Percentiles rank a stretch among this genome's conserved stretches.
Conservation (phyloP, 2,329 filamentous ascomycete genomes). For the Botryotinia calthae region DNA sequence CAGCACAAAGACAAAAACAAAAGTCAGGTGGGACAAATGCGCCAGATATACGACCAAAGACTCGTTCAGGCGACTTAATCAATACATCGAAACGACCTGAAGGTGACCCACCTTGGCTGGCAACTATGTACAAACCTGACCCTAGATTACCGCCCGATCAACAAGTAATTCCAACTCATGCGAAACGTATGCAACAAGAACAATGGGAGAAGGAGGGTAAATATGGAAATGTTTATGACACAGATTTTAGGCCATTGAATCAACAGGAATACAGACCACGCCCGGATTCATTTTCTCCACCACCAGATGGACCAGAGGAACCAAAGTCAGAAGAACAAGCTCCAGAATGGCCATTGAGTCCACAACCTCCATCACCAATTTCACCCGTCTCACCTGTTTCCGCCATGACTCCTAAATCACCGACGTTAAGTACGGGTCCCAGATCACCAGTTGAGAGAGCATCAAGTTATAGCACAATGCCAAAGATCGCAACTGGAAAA, state of each 20-base stretch:
- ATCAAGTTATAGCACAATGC: slow-evolving; percentile 50
- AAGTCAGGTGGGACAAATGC: slow-evolving; percentile 53
- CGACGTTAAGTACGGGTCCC: slow-evolving; percentile 46
- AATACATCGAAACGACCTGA: slow-evolving; percentile 64
- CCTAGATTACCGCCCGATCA: slow-evolving; percentile 91
- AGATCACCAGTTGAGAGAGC: slow-evolving; percentile 44
- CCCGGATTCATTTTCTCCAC: slow-evolving; percentile 58
- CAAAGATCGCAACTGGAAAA: slow-evolving; percentile 40
- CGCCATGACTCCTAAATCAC: slow-evolving; percentile 44
- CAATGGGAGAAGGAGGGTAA: slow-evolving; percentile 93
- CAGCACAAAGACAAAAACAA: slow-evolving; percentile 53
- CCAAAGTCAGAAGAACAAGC: slow-evolving; percentile 31
- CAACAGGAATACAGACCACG: slow-evolving; percentile 65
- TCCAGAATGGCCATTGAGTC: slow-evolving; percentile 60
- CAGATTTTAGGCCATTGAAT: slow-evolving; percentile 80
- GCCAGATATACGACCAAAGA: slow-evolving; percentile 55
- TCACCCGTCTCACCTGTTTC: not conserved
- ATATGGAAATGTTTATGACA: slow-evolving; percentile 81
- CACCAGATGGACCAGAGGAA: slow-evolving; percentile 21
- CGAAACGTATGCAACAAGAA: slow-evolving; percentile 85
- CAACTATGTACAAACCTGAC: slow-evolving; percentile 93
- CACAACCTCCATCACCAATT: slow-evolving; percentile 21
- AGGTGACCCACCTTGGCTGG: slow-evolving; percentile 93
- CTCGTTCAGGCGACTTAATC: slow-evolving; percentile 57
- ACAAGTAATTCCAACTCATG: slow-evolving; percentile 91